These are phyloP conservation scores for Dissoconium aciculare DNA, from an alignment of 2,329 filamentous ascomycete species.

Conservation along the genomic window DNA sequence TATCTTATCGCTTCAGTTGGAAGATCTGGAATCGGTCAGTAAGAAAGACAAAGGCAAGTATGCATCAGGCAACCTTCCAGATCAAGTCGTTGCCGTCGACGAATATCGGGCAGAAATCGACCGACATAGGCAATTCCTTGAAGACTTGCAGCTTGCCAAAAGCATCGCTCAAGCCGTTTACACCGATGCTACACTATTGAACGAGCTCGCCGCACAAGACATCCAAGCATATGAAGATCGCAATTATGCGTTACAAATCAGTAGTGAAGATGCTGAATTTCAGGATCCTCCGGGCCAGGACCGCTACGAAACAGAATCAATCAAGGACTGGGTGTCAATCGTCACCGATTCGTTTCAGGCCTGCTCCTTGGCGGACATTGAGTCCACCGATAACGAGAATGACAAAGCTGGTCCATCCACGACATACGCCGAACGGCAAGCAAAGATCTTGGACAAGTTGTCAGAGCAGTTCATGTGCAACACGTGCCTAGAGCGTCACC, in stretches of 20 bases:
- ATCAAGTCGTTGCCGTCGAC: background rate
- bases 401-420: background rate
- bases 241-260: constrained; percentile 1
- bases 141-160: background rate
- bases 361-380: background rate
- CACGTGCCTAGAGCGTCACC: background rate
- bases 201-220: background rate
- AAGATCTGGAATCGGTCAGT: constrained; percentile 1
- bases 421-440: background rate
- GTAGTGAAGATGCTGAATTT: constrained; percentile 1
- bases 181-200: constrained; percentile 1
- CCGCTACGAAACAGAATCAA: constrained; percentile 1
- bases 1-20: constrained; percentile 1
- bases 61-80: background rate
- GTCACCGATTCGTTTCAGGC: background rate
- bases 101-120: constrained; percentile 1
- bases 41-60: constrained; percentile 1
- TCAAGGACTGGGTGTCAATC: constrained; percentile 1
- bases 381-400: background rate
- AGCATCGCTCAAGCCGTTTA: constrained; percentile 1
- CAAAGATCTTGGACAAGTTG: background rate
- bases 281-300: background rate
- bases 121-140: background rate
- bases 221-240: constrained; percentile 1
- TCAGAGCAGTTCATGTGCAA: background rate